phyloP scores from a whole-genome alignment of 371 early-diverging fungal genomes.

The Nematocida parisii region DNA sequence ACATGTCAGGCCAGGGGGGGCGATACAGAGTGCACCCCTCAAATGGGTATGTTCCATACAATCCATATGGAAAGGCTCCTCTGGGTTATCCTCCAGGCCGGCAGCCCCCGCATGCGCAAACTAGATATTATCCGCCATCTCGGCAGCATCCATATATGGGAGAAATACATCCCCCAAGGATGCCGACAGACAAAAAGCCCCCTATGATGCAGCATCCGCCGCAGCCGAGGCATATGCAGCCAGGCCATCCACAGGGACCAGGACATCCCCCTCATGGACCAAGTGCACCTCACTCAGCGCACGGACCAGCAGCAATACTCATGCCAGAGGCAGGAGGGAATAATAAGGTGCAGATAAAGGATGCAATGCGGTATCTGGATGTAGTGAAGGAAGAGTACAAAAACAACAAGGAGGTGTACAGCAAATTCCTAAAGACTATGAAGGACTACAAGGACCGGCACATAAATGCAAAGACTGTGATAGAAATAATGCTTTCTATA shows the following conservation, averaged over 20 bases:
- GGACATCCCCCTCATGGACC: not conserved
- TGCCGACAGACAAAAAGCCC: not conserved
- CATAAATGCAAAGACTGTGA: constrained; percentile 94
- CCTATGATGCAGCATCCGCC: constrained; percentile 2
- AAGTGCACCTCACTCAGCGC: not conserved
- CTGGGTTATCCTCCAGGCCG: constrained; percentile 51
- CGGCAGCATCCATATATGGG: constrained; percentile 49
- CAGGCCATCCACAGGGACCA: not conserved
- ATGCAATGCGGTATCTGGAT: constrained; percentile 92
- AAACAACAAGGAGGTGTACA: constrained; percentile 87
- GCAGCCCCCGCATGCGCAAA: constrained; percentile 49
- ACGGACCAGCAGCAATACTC: constrained; percentile 37
- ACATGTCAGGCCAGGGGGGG: constrained; percentile 1
- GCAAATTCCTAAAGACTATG: constrained; percentile 94
- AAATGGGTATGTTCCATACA: constrained; percentile 36
- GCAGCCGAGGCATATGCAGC: not conserved
- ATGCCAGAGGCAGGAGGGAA: constrained; percentile 55
- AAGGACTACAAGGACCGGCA: constrained; percentile 94
- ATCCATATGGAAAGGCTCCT: constrained; percentile 23
- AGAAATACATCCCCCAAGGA: constrained; percentile 12
- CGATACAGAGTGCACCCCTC: constrained; percentile 18
- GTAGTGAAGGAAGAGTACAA: constrained; percentile 86
- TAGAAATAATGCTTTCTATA: constrained; percentile 84
- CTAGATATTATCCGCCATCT: constrained; percentile 51
- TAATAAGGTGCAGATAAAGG: constrained; percentile 71